Evolutionary conservation across 139 green algal genomes (phyloP).

Genomic region (Picocystis salinarum): DNA sequence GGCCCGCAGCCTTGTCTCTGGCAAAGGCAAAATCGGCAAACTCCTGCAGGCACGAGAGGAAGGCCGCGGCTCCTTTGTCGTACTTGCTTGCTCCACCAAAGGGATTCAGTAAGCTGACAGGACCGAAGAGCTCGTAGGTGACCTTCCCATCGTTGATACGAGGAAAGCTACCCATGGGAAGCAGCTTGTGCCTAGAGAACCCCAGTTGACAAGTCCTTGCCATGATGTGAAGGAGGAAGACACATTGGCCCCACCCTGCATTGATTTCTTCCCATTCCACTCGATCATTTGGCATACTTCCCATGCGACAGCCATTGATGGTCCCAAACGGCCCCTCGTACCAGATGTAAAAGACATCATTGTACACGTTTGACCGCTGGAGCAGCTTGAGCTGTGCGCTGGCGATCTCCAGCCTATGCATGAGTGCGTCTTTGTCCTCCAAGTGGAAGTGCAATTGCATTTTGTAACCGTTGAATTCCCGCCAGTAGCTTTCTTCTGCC

Average conservation of each 20-base stretch:
- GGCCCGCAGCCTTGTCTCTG: conserved; percentile 16
- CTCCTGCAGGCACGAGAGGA: conserved; percentile 62
- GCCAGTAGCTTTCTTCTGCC: conserved; percentile 60
- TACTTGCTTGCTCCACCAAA: conserved; percentile 54
- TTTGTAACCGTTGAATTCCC: conserved; percentile 62
- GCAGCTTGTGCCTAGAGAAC: conserved; percentile 35
- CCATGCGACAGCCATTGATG: conserved; percentile 63
- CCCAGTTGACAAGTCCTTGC: conserved; percentile 37
- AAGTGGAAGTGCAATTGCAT: conserved; percentile 34
- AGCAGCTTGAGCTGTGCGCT: conserved; percentile 43
- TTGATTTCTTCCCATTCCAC: conserved; percentile 98
- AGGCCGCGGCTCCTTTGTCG: conserved; percentile 61
- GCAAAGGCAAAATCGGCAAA: conserved; percentile 49
- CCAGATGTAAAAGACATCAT: conserved; percentile 77
- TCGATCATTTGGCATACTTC: conserved; percentile 33
- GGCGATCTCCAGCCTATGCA: conserved; percentile 17
- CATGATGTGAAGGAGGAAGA: conserved; percentile 82
- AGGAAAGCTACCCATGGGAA: conserved; percentile 68
- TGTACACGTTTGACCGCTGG: conserved; percentile 53
- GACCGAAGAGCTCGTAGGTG: conserved; percentile 73
- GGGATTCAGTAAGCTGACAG: conserved; percentile 61
- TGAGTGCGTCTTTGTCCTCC: conserved; percentile 50
- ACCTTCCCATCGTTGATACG: conserved; percentile 46
- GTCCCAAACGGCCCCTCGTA: conserved; percentile 69
- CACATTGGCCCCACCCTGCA: conserved; percentile 78